phyloP scores from a whole-genome alignment of 129 eudicot species.

The Flaveria bidentis region DNA sequence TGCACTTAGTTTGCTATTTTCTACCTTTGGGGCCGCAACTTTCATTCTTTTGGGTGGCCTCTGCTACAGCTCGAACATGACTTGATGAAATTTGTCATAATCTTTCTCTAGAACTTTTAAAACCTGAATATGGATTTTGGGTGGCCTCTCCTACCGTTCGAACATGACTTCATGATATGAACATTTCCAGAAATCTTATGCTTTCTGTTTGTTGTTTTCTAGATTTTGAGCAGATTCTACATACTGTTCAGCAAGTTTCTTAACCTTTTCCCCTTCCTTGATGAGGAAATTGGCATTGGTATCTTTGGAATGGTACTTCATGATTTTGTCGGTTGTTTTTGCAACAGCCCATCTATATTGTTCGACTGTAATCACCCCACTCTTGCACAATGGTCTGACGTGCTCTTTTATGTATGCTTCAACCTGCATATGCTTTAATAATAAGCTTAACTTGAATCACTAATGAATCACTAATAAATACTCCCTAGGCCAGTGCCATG shows the following conservation, averaged over 20 bases:
- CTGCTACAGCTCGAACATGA: neutral
- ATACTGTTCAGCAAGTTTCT: conserved; percentile 92
- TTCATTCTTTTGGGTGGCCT: conserved; percentile 46
- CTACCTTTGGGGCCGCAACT: conserved; percentile 31
- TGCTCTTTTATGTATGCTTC: conserved; percentile 98
- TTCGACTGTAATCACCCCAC: conserved; percentile 94
- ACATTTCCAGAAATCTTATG: neutral
- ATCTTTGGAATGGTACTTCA: conserved; percentile 84
- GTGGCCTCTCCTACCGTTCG: conserved; percentile 8
- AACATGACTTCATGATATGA: conserved; percentile 19
- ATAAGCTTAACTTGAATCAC: conserved; percentile 21
- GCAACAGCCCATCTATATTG: conserved; percentile 91
- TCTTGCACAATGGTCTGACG: conserved; percentile 92
- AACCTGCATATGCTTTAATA: conserved; percentile 50
- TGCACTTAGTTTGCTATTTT: neutral
- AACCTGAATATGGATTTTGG: conserved; percentile 3
- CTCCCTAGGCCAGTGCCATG: conserved; percentile 8
- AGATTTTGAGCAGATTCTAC: conserved; percentile 77
- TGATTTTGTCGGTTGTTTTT: conserved; percentile 86
- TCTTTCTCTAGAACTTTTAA: conserved; percentile 1
- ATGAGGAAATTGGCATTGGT: conserved; percentile 88
- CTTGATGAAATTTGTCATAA: conserved; percentile 12
- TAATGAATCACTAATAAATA: conserved; percentile 12
- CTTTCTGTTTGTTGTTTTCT: conserved; percentile 27
- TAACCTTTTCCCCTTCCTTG: conserved; percentile 95